Evolutionary conservation across 495 filamentous ascomycete species (phyloP).

Genomic region (Aspergillus wentii): DNA sequence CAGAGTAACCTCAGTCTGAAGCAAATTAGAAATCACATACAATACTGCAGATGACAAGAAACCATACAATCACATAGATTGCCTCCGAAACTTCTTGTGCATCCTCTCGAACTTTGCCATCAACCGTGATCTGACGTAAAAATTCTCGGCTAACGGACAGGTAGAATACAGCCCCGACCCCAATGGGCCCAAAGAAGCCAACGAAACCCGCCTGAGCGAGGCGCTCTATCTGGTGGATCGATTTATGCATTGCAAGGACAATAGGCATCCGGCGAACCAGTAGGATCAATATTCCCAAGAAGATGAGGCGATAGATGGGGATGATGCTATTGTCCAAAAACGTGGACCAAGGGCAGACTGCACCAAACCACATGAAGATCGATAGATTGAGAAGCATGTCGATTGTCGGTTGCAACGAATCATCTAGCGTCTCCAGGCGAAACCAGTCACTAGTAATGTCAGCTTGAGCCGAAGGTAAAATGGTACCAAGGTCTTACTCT

Average conservation of each 20-base stretch:
- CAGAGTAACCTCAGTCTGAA: slow-evolving; percentile 2
- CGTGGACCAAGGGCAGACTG: slow-evolving; percentile 74
- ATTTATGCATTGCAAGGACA: slow-evolving; percentile 66
- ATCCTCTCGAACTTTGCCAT: slow-evolving; percentile 60
- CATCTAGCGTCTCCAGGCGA: slow-evolving; percentile 79
- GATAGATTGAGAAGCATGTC: slow-evolving; percentile 83
- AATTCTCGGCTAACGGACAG: slow-evolving; percentile 76
- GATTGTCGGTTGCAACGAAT: slow-evolving; percentile 85
- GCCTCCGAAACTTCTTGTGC: slow-evolving; percentile 57
- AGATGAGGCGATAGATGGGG: slow-evolving; percentile 71
- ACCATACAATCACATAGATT: slow-evolving; percentile 76
- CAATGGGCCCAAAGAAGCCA: slow-evolving; percentile 92
- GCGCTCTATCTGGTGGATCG: slow-evolving; percentile 76
- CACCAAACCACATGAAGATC: slow-evolving; percentile 90
- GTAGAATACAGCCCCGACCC: slow-evolving; percentile 90
- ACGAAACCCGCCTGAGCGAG: slow-evolving; percentile 72
- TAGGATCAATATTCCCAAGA: slow-evolving; percentile 74
- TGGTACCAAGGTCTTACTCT: slow-evolving; percentile 45
- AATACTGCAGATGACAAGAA: slow-evolving; percentile 79
- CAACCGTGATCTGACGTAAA: slow-evolving; percentile 44
- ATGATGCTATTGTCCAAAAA: slow-evolving; percentile 67
- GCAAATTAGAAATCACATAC: slow-evolving; percentile 48
- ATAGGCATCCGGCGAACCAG: slow-evolving; percentile 75
- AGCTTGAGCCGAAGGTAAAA: slow-evolving; percentile 2
- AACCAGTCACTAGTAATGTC: slow-evolving; percentile 68